Conservation (phyloP, 139 green algal species). For the Micractinium conductrix region DNA sequence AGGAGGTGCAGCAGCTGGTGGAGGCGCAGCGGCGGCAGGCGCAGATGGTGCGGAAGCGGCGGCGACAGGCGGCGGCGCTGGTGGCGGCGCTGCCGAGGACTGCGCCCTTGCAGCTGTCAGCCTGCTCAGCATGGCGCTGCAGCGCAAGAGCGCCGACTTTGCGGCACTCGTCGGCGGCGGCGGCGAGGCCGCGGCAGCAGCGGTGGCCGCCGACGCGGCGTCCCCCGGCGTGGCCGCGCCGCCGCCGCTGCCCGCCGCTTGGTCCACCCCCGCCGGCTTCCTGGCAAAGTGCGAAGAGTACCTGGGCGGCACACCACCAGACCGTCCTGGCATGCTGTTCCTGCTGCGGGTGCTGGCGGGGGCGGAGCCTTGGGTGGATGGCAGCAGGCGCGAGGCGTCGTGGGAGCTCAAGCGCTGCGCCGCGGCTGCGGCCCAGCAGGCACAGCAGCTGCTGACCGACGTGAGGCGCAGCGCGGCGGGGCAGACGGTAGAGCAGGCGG, state of each 20-base stretch:
- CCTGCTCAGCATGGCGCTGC: slow-evolving; percentile 14
- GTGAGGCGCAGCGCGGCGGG: not conserved
- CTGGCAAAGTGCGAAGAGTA: not conserved
- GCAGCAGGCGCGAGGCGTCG: slow-evolving; percentile 7
- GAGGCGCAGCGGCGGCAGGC: not conserved
- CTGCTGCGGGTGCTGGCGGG: slow-evolving; percentile 28
- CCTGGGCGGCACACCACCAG: not conserved
- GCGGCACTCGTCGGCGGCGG: not conserved
- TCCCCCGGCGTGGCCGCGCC: not conserved
- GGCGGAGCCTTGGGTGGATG: slow-evolving; percentile 12
- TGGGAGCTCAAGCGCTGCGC: slow-evolving; percentile 15
- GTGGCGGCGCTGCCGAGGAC: slow-evolving; percentile 21
- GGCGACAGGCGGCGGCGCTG: not conserved
- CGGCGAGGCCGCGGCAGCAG: not conserved
- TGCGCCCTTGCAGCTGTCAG: slow-evolving; percentile 14
- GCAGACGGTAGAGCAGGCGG: not conserved
- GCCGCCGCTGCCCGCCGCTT: not conserved
- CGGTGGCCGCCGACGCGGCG: not conserved
- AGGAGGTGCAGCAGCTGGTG: not conserved
- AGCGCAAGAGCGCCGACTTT: slow-evolving; percentile 22
- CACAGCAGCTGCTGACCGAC: not conserved
- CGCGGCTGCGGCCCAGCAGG: not conserved
- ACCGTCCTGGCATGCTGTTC: slow-evolving; percentile 8
- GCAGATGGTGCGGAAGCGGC: too few species aligned
- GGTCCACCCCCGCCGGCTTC: not conserved